These are phyloP conservation scores for Fusarium siculi DNA, from an alignment of 2,329 filamentous ascomycete genomes.

Conservation along the genomic window DNA sequence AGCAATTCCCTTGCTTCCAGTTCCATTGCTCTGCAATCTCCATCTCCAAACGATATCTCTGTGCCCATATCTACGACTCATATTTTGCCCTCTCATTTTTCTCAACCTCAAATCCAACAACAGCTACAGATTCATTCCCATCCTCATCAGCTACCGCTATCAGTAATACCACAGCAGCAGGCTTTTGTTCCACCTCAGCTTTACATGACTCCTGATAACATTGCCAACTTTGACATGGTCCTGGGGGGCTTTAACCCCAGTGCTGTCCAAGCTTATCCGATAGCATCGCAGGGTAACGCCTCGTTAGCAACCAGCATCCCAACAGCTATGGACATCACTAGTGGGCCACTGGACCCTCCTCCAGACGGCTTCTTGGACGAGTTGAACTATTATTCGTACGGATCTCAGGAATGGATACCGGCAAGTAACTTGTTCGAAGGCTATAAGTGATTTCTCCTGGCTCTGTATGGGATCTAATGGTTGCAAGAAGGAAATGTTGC, in stretches of 20 bases:
- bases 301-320: constrained; percentile 10
- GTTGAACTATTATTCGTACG: constrained; percentile 57
- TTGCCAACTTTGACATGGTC: constrained; percentile 50
- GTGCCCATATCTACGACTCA: constrained; percentile 17
- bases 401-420: constrained; percentile 44
- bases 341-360: constrained; percentile 39
- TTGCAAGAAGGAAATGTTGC: neutral
- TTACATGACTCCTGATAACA: constrained; percentile 17
- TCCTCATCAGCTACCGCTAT: constrained; percentile 1
- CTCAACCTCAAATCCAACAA: constrained; percentile 39
- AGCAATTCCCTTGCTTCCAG: constrained; percentile 19
- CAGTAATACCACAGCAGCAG: constrained; percentile 35
- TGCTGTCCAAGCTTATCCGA: constrained; percentile 24
- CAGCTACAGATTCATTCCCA: constrained; percentile 4
- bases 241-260: constrained; percentile 52
- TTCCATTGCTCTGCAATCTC: constrained; percentile 21
- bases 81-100: constrained; percentile 21
- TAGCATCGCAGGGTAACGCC: constrained; percentile 19
- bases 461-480: too few species aligned
- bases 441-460: constrained; percentile 16
- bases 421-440: constrained; percentile 36
- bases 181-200: constrained; percentile 29
- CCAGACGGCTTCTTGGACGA: constrained; percentile 60
- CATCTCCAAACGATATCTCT: constrained; percentile 24
- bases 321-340: neutral